phyloP scores from a whole-genome alignment of 257 asterid genomes.

The Linderniella brevidens region DNA sequence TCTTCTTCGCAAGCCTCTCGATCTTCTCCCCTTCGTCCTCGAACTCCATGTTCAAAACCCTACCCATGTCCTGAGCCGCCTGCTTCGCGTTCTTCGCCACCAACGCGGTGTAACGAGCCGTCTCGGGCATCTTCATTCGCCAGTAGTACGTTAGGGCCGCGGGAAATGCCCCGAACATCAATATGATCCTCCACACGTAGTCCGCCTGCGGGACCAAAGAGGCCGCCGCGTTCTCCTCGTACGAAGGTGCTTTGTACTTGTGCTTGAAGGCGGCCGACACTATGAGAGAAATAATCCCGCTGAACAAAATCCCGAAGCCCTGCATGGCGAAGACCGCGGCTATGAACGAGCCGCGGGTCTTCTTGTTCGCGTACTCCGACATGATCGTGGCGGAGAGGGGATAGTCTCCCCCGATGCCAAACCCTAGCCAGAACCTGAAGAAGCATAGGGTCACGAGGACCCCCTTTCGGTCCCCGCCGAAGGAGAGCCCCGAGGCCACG shows the following conservation, averaged over 20 bases:
- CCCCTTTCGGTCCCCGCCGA: constrained; percentile 10
- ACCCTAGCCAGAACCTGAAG: constrained; percentile 22
- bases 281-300: constrained; percentile 11
- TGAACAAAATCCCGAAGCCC: constrained; percentile 16
- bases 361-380: constrained; percentile 22
- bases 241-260: constrained; percentile 13
- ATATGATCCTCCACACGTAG: constrained; percentile 13
- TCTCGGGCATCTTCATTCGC: constrained; percentile 16
- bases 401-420: constrained; percentile 21
- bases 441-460: constrained; percentile 20
- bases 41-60: constrained; percentile 13
- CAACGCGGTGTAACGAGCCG: constrained; percentile 18
- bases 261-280: constrained; percentile 9
- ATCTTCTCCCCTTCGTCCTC: constrained; percentile 9
- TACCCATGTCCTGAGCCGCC: constrained; percentile 16
- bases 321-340: constrained; percentile 23
- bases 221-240: constrained; percentile 12
- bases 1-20: neutral
- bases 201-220: constrained; percentile 18
- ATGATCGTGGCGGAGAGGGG: constrained; percentile 19
- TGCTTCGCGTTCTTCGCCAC: constrained; percentile 13
- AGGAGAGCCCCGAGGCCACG: constrained; percentile 21
- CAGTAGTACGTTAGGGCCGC: constrained; percentile 12
- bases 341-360: constrained; percentile 15
- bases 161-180: constrained; percentile 17